Evolutionary conservation across 495 filamentous ascomycete species (phyloP), one percentile per base, ranked within the genome.

Genomic region (Jackrogersella multiformis): DNA sequence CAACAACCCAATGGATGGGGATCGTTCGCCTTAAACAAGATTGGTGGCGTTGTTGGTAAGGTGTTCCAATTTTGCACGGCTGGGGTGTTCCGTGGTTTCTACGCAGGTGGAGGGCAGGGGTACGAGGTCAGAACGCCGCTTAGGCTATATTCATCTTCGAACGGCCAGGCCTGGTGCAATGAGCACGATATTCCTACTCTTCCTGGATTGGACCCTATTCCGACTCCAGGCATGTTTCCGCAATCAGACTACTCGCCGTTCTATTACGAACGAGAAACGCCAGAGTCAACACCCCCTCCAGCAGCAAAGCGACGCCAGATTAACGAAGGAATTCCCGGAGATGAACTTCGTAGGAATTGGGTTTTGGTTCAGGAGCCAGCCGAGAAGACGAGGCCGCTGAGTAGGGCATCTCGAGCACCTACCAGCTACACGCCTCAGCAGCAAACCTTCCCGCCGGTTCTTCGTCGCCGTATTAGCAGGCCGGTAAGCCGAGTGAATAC

Each of bases 1-100:
- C 63, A 55, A 30, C 49, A 45, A 30, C 15, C 51, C 0, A 60
- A 71, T 6, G 77, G 78, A 49, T 86, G 84, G 84, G 81, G 77
- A 13, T 76, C 76, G 24, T 70, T 80, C 28, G 79, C 79, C 34
- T 59, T 82, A 13, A 70, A 74, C 24, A 79, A 81, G 6, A 74
- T 84, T 49, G 82, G 84, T 9, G 78, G 81, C 30, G 85, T 90
- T 23, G 88, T 92, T 6, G 91, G 91, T 5, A 94, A 89, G 74
- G 87, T 95, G 7, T 91, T 90, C 81, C 85, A 93, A 70, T 92
- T 96, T 62, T 95, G 92, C 82, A 90, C 82, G 71, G 80, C 82
- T 1, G 85, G 86, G 8, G 85, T 89, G 0, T 94, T 97, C 73
- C 80, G 82, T 46, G 93, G 93, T 0, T 97, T 97, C 77, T 89